Conservation (phyloP, 257 asterid species). For the Nicotiana sylvestris region DNA sequence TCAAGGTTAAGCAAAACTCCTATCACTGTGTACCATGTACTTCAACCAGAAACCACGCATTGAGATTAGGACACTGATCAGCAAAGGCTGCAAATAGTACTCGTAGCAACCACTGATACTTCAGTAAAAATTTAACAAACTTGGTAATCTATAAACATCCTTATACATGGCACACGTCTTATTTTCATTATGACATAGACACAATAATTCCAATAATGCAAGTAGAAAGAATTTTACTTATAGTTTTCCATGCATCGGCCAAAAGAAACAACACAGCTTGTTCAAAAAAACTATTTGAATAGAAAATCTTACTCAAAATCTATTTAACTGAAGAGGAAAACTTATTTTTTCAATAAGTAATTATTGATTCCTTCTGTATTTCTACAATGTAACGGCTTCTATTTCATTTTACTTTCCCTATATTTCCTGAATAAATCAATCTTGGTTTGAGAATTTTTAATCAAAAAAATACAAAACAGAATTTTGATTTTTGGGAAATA, state of each 20-base stretch:
- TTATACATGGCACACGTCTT: not conserved
- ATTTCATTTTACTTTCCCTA: not conserved
- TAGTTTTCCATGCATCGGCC: not conserved
- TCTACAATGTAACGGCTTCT: not conserved
- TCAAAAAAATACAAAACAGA: not conserved
- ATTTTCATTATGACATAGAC: not conserved
- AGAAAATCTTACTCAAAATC: not conserved
- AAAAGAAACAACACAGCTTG: not conserved
- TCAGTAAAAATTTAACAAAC: not conserved
- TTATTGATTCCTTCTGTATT: not conserved
- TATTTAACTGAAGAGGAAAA: not conserved
- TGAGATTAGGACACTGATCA: not conserved
- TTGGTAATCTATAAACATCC: not conserved
- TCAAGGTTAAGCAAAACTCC: not conserved
- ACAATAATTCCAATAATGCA: not conserved
- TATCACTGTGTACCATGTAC: not conserved
- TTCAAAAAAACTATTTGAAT: not conserved
- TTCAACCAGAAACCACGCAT: not conserved
- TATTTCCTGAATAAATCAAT: not conserved
- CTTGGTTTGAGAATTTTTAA: not conserved
- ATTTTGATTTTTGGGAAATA: not conserved
- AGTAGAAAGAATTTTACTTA: not conserved
- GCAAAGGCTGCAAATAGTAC: not conserved
- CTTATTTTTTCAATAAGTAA: not conserved
- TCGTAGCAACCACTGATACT: not conserved